These are phyloP conservation scores for Cercospora nicotianae DNA, from an alignment of 2,329 filamentous ascomycete species.

Conservation along the genomic window DNA sequence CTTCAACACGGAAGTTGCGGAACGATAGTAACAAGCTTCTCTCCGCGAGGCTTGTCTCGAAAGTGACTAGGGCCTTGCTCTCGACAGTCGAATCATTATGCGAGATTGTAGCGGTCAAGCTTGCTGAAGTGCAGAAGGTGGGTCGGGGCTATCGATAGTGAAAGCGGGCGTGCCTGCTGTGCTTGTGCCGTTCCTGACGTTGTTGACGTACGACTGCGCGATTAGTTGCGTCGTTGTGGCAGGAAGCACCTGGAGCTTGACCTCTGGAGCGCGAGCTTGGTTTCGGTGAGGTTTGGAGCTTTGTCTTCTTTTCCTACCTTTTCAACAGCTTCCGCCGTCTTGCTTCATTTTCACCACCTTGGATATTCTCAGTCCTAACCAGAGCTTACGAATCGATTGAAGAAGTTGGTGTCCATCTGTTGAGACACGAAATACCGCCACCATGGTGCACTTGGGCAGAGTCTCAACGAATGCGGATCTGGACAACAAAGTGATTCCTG, in stretches of 20 bases:
- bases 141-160: background rate
- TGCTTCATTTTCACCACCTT: background rate
- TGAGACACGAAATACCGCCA: constrained; percentile 17
- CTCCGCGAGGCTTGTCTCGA: constrained; percentile 13
- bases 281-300: background rate
- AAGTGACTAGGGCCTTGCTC: background rate
- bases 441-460: constrained; percentile 40
- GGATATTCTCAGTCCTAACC: background rate
- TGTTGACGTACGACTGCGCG: background rate
- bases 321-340: background rate
- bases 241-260: background rate
- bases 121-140: background rate
- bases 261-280: background rate
- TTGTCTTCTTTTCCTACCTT: background rate
- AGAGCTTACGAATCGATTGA: background rate
- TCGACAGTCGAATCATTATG: background rate
- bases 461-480: constrained; percentile 38
- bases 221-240: background rate
- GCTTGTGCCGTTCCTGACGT: background rate
- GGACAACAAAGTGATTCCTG: constrained; percentile 43
- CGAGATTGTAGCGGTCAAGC: constrained; percentile 2
- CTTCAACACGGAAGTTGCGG: background rate
- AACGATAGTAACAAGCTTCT: constrained; percentile 12
- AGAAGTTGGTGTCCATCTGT: background rate
- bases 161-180: background rate